Base-by-base conservation (phyloP, 139 green algal genomes). In the Volvox africanus region DNA sequence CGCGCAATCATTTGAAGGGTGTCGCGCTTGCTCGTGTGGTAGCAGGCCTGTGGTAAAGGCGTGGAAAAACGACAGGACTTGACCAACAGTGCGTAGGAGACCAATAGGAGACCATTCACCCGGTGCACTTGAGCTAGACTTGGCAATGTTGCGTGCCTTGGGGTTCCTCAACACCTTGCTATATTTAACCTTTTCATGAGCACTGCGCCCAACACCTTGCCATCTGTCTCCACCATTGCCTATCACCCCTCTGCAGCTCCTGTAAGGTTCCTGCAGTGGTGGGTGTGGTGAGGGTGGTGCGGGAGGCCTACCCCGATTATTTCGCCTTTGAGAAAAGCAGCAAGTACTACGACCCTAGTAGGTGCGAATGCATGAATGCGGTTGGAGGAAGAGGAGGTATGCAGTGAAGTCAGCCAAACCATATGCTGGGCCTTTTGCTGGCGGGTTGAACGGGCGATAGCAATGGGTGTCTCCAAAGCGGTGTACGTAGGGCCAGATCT, bases 221-320 rank as follows among this genome's bases (percentile, higher is more conserved):
- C 17, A 20, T 19, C 32, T 82, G 17, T 20, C 76, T 3, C 33
- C 30, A 19, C 71, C n/a, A 9, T 33, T 30, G 6, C 71, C 44
- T 73, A 28, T 73, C 75, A 16, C 33, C 75, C 50, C 50, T 24
- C 80, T 5, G 16, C 83, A 89, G 90, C 84, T 86, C 69, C 28
- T 89, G 96, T 28, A 89, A 89, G 69, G 85, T 89, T 11, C 85
- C 85, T 13, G 85, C 69, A 0, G 28, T 26, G 24, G 85, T 89
- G 85, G 85, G 85, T 21, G 24, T 89, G 69, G 85, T 89, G 37
- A 50, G 87, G 93, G 91, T 96, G 62, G 92, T 93, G 50, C 67
- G 75, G 1, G 94, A 96, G 86, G 94, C 95, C 2, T 97, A 98
- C 76, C 96, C 96, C 1, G 96, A 98, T 80, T 67, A 90, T 82